phyloP scores from a whole-genome alignment of 305 asterid genomes.

The Solanum chacoense region DNA sequence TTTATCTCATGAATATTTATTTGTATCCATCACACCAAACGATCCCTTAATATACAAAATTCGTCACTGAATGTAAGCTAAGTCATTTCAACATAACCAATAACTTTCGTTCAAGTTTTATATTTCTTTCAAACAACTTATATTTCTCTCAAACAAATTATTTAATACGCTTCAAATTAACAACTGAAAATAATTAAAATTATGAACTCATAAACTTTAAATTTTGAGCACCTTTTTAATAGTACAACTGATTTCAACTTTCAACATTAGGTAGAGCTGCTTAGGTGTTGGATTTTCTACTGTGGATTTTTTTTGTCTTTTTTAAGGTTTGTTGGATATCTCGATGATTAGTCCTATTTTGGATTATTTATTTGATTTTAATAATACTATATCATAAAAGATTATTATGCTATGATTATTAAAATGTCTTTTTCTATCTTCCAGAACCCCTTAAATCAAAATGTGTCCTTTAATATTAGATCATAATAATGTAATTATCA shows the following conservation, averaged over 20 bases:
- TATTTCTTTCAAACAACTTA: neutral
- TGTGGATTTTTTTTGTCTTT: neutral
- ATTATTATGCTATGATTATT: neutral
- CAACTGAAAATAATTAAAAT: neutral
- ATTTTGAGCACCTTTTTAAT: accelerated
- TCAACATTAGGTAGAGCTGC: neutral
- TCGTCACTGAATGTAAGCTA: accelerated
- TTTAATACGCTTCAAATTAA: neutral
- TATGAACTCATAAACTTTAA: neutral
- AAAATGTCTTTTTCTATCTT: neutral
- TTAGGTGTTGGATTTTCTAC: neutral
- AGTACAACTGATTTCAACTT: neutral
- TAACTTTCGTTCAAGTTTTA: neutral
- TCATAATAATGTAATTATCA: neutral
- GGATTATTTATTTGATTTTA: neutral
- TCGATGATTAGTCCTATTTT: neutral
- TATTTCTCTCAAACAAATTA: neutral
- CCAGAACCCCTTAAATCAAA: neutral
- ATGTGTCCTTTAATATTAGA: neutral
- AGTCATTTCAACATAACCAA: accelerated
- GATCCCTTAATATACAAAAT: neutral
- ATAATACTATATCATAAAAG: neutral
- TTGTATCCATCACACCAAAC: too few relatives aligned
- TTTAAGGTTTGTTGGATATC: neutral
- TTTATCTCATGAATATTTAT: too few relatives aligned